These are phyloP conservation scores for Alternaria triticina DNA, from an alignment of 2,329 filamentous ascomycete genomes.

Conservation along the genomic window DNA sequence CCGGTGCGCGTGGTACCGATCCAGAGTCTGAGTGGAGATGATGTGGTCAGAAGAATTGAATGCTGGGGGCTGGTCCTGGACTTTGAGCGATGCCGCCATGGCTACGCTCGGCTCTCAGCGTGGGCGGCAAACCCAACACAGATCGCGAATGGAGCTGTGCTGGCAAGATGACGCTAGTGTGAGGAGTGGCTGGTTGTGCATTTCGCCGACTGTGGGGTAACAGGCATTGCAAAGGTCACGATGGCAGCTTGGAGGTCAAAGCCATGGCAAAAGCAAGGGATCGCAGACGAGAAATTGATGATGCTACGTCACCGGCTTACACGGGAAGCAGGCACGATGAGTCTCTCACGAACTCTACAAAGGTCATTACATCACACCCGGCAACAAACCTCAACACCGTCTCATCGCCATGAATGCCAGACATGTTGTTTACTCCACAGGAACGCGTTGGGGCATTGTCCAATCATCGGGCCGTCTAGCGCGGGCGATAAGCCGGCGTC, in stretches of 20 bases:
- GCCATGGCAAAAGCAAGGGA: background rate
- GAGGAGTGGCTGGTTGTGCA: background rate
- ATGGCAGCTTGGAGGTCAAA: slow-evolving; percentile 1
- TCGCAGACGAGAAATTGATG: background rate
- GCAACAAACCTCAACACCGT: background rate
- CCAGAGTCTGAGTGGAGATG: slow-evolving; percentile 12
- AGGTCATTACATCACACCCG: background rate
- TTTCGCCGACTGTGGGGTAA: slow-evolving; percentile 20
- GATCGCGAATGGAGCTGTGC: slow-evolving; percentile 10
- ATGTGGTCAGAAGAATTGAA: slow-evolving; percentile 11
- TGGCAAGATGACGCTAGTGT: background rate
- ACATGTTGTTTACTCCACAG: background rate
- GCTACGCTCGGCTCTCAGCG: slow-evolving; percentile 26
- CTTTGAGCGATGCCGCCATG: slow-evolving; percentile 15
- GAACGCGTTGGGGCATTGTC: slow-evolving; percentile 7
- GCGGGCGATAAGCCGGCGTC: slow-evolving; percentile 10
- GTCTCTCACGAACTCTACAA: background rate
- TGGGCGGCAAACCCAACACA: slow-evolving; percentile 5
- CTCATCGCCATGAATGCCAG: background rate
- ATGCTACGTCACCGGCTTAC: background rate
- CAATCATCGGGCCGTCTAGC: slow-evolving; percentile 9
- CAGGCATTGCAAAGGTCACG: slow-evolving; percentile 9
- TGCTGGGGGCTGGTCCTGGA: slow-evolving; percentile 7
- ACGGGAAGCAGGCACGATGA: background rate
- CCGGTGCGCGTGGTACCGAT: slow-evolving; percentile 14